phyloP scores from a whole-genome alignment of 1,284 basidiomycete genomes.

The Ganoderma multipileum region DNA sequence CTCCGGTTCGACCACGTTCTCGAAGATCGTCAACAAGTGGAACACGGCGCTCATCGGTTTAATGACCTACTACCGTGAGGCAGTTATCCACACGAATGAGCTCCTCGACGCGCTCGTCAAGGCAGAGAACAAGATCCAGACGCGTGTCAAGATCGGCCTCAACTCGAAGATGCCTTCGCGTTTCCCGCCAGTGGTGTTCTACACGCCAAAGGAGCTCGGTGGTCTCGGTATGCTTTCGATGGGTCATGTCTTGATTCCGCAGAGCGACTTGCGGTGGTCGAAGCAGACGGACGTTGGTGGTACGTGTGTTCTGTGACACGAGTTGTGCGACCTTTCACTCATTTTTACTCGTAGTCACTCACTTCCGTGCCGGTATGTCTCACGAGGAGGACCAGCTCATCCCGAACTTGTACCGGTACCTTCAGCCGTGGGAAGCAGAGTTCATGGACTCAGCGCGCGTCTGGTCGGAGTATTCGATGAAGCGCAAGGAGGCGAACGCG shows the following conservation, averaged over 20 bases:
- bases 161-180: slow-evolving; percentile 99
- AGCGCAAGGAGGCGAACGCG: slow-evolving; percentile 98
- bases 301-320: slow-evolving; percentile 38
- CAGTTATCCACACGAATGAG: slow-evolving; percentile 98
- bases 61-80: slow-evolving; percentile 99
- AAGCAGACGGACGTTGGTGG: slow-evolving; percentile 97
- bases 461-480: slow-evolving; percentile 99
- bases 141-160: slow-evolving; percentile 98
- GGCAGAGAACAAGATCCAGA: slow-evolving; percentile 98
- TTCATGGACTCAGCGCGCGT: slow-evolving; percentile 98
- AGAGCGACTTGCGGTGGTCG: slow-evolving; percentile 96
- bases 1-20: slow-evolving; percentile 98
- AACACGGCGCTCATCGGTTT: slow-evolving; percentile 94
- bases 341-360: slow-evolving; percentile 65
- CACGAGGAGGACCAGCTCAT: slow-evolving; percentile 95
- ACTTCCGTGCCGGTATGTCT: slow-evolving; percentile 98
- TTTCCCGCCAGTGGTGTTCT: slow-evolving; percentile 98
- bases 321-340: slow-evolving; percentile 29
- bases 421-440: slow-evolving; percentile 99
- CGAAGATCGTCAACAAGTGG: slow-evolving; percentile 99
- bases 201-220: slow-evolving; percentile 94
- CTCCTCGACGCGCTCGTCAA: slow-evolving; percentile 94
- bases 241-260: slow-evolving; percentile 98
- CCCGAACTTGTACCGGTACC: slow-evolving; percentile 97
- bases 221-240: slow-evolving; percentile 99